A percentile compares a stretch with the other conserved stretches of the same genome.
Evolutionary conservation across 129 eudicot species (phyloP).

Genomic region (Dittrichia graveolens): DNA sequence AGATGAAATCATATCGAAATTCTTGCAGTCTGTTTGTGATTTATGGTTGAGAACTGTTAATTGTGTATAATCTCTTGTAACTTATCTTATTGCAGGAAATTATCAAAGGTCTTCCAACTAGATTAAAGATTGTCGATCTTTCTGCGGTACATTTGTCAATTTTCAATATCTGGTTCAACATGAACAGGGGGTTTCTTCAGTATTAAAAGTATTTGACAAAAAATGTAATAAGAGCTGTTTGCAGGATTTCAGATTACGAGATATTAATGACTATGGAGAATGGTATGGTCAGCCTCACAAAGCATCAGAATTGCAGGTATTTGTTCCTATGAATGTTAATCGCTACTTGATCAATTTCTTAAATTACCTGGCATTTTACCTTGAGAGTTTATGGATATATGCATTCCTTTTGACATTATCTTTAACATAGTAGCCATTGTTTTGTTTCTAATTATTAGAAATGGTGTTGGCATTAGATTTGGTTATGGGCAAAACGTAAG

Average conservation of each 20-base stretch:
- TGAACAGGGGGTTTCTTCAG: not conserved
- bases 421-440: not conserved
- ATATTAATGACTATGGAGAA: slow-evolving; percentile 78
- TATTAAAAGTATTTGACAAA: not conserved
- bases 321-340: not conserved
- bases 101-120: slow-evolving; percentile 75
- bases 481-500: not conserved
- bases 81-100: slow-evolving; percentile 67
- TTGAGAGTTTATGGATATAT: slow-evolving; percentile 3
- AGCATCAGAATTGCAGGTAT: slow-evolving; percentile 87
- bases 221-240: slow-evolving; percentile 28
- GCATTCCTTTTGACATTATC: slow-evolving; percentile 14
- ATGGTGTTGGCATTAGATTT: not conserved
- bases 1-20: not conserved
- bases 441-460: not conserved
- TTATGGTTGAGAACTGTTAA: not conserved
- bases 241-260: slow-evolving; percentile 90
- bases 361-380: not conserved
- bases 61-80: not conserved
- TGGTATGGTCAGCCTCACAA: slow-evolving; percentile 99
- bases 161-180: not conserved
- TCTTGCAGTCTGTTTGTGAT: not conserved
- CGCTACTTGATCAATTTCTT: not conserved
- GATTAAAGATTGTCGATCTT: slow-evolving; percentile 87
- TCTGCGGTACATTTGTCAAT: slow-evolving; percentile 71